A percentile compares a stretch with the other conserved stretches of the same genome.
Evolutionary conservation across 2,329 filamentous ascomycete genomes (phyloP).

Genomic region (Biscogniauxia mediterranea): DNA sequence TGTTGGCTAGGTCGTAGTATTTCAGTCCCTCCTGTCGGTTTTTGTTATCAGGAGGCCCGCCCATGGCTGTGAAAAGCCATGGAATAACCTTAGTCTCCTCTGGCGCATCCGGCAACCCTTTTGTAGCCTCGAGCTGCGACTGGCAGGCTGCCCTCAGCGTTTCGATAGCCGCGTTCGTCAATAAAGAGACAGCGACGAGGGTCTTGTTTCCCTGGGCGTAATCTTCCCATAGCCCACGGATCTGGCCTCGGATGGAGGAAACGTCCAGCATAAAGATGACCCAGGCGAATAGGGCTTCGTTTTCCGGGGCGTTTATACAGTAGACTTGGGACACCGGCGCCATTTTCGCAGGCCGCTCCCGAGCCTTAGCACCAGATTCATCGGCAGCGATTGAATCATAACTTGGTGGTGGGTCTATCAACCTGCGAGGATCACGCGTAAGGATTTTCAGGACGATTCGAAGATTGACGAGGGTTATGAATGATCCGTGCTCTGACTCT

Average conservation of each 20-base stretch:
- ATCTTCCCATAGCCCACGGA: neutral
- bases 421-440: neutral
- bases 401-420: neutral
- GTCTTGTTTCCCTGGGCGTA: neutral
- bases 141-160: neutral
- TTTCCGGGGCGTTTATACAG: neutral
- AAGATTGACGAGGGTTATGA: neutral
- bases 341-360: neutral
- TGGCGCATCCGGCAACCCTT: neutral
- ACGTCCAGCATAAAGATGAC: neutral
- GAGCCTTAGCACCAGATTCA: neutral
- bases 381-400: no score
- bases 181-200: neutral
- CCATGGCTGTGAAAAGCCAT: neutral
- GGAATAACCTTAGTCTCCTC: neutral
- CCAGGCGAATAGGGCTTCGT: neutral
- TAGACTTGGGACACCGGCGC: neutral
- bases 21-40: neutral
- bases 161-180: neutral
- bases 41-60: neutral
- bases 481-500: neutral
- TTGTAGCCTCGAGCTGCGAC: neutral
- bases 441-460: neutral
- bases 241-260: neutral
- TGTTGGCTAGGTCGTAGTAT: neutral